phyloP scores from a whole-genome alignment of 2,329 filamentous ascomycete species.

The Ambrosiella beaveri region DNA sequence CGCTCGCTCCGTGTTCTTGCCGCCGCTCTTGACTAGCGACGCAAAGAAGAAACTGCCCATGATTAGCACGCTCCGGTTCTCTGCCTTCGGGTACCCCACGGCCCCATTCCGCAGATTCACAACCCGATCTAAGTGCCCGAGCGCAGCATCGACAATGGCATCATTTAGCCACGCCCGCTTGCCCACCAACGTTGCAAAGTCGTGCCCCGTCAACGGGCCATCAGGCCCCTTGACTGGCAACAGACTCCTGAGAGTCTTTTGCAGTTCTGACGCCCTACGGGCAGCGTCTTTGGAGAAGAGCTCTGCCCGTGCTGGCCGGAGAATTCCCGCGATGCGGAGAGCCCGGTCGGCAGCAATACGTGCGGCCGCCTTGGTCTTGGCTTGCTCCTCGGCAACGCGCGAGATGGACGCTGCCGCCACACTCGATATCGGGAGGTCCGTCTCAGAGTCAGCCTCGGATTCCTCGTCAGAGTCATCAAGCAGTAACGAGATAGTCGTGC shows the following conservation, averaged over 20 bases:
- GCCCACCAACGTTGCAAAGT: conserved; percentile 46
- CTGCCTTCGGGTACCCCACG: conserved; percentile 27
- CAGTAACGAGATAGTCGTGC: not conserved
- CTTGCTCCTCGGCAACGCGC: not conserved
- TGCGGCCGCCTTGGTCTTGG: not conserved
- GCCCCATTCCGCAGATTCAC: conserved; percentile 40
- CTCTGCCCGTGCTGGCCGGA: not conserved
- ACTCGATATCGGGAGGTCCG: not conserved
- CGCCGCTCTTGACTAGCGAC: conserved; percentile 31
- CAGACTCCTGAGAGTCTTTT: not conserved
- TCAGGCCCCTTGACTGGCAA: conserved; percentile 9
- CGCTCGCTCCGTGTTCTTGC: conserved; percentile 32
- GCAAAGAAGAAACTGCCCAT: conserved; percentile 52
- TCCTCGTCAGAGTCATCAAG: not conserved
- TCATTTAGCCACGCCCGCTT: conserved; percentile 55
- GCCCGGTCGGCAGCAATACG: not conserved
- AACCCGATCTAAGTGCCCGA: conserved; percentile 41
- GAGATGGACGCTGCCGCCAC: not conserved
- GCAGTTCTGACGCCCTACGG: not conserved
- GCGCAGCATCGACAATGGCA: conserved; percentile 52
- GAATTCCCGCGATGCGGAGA: not conserved
- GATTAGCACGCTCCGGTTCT: conserved; percentile 40
- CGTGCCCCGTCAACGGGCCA: conserved; percentile 25
- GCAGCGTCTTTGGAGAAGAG: not conserved
- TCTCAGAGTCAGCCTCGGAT: not conserved